Percentiles rank a stretch among this genome's conserved stretches.
Evolutionary conservation across 306 rosid species (phyloP).

Genomic region (Pterocarpus santalinus): DNA sequence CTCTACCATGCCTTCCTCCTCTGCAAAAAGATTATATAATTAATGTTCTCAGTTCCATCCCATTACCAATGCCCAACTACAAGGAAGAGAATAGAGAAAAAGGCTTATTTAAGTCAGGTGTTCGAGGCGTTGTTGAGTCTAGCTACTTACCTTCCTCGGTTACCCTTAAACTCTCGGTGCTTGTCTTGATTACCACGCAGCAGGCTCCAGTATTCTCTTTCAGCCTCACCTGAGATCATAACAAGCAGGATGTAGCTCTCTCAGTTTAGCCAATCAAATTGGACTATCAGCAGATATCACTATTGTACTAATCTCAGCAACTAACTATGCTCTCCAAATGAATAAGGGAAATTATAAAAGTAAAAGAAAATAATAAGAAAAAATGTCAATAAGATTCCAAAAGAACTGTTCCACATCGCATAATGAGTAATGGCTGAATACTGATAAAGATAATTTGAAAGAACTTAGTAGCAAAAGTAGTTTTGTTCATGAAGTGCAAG

Average conservation of each 20-base stretch:
- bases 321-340: neutral
- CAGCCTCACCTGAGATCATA: slow-evolving; percentile 76
- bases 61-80: neutral
- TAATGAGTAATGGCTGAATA: neutral
- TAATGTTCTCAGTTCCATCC: neutral
- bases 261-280: slow-evolving; percentile 21
- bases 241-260: neutral
- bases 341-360: no score
- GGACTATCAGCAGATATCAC: neutral
- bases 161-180: slow-evolving; percentile 56
- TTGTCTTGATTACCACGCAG: slow-evolving; percentile 77
- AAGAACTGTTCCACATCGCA: neutral
- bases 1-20: slow-evolving; percentile 80
- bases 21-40: slow-evolving; percentile 45
- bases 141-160: slow-evolving; percentile 77
- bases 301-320: slow-evolving; percentile 18
- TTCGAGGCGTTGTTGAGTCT: neutral
- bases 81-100: neutral
- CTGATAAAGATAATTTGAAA: neutral
- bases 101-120: neutral
- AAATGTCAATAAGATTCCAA: neutral
- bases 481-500: slow-evolving; percentile 6
- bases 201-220: slow-evolving; percentile 81
- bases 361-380: neutral
- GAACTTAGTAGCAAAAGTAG: neutral